These are phyloP conservation scores for Bruguiera parviflora DNA, from an alignment of 345 rosid genomes.

Conservation along the genomic window DNA sequence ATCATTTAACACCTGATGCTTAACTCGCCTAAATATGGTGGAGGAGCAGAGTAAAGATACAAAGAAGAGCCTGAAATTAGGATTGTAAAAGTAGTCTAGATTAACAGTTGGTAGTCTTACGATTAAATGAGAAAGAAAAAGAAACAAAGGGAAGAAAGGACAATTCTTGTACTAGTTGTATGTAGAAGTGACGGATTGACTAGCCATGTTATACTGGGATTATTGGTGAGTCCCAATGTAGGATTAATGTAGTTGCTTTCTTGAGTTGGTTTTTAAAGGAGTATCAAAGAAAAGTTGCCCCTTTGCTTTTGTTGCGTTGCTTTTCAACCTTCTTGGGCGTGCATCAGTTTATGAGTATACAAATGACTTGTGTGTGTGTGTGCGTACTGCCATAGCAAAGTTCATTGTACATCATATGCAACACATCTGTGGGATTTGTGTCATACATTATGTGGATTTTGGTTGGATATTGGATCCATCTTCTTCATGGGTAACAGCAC, in stretches of 20 bases:
- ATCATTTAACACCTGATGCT: conserved; percentile 6
- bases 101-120: too few relatives aligned
- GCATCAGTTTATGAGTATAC: not conserved
- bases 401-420: not conserved
- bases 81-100: too few relatives aligned
- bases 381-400: too few relatives aligned
- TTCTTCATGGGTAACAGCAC: not conserved
- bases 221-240: too few relatives aligned
- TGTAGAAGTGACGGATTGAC: not conserved
- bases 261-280: not conserved
- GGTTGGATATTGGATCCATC: not conserved
- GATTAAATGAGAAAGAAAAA: too few relatives aligned
- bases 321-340: not conserved
- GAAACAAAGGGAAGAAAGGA: not conserved
- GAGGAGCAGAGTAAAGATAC: not conserved
- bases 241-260: not conserved
- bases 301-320: not conserved
- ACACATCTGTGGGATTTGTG: not conserved
- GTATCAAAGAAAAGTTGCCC: not conserved
- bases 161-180: not conserved
- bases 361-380: too few relatives aligned
- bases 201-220: not conserved
- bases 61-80: not conserved
- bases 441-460: not conserved
- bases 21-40: not conserved